A percentile compares a stretch with the other conserved stretches of the same genome.
Evolutionary conservation across 2,329 filamentous ascomycete genomes (phyloP).

Genomic region (Aaosphaeria arxii): DNA sequence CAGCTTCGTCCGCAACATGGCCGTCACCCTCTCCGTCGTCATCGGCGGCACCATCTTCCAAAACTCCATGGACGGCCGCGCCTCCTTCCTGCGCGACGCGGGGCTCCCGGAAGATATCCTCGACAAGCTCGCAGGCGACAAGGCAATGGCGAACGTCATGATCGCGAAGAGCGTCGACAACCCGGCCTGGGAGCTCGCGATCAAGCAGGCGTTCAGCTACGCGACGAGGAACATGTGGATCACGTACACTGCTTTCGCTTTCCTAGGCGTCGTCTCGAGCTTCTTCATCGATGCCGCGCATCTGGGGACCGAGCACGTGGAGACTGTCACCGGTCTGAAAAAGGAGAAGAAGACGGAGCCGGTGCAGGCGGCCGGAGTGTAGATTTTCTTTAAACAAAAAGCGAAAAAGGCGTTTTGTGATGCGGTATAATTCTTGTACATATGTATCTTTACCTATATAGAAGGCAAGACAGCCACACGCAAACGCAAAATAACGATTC

Average conservation of each 20-base stretch:
- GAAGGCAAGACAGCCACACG: too few species aligned
- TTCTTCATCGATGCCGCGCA: slow-evolving; percentile 38
- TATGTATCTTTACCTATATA: too few species aligned
- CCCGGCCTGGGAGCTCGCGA: slow-evolving; percentile 41
- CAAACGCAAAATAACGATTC: too few species aligned
- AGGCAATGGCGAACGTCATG: slow-evolving; percentile 60
- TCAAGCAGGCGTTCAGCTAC: slow-evolving; percentile 43
- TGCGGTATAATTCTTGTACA: too few species aligned
- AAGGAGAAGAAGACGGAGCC: background rate
- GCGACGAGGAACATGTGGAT: slow-evolving; percentile 49
- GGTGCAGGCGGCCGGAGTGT: too few species aligned
- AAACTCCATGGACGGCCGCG: slow-evolving; percentile 59
- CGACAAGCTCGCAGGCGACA: slow-evolving; percentile 52
- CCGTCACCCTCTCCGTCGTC: slow-evolving; percentile 48
- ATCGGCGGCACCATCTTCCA: slow-evolving; percentile 52
- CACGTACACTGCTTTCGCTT: slow-evolving; percentile 41
- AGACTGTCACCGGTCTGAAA: slow-evolving; percentile 47
- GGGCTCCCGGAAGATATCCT: slow-evolving; percentile 51
- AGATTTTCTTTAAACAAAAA: too few species aligned
- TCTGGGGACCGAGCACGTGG: slow-evolving; percentile 43
- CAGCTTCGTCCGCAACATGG: slow-evolving; percentile 46
- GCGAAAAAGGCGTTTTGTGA: too few species aligned
- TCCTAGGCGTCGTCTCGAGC: slow-evolving; percentile 37
- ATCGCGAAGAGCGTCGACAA: slow-evolving; percentile 51
- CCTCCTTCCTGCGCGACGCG: slow-evolving; percentile 42